Evolutionary conservation across 495 filamentous ascomycete species (phyloP), one percentile per base, ranked within the genome.

Genomic region (Cercophora scortea): DNA sequence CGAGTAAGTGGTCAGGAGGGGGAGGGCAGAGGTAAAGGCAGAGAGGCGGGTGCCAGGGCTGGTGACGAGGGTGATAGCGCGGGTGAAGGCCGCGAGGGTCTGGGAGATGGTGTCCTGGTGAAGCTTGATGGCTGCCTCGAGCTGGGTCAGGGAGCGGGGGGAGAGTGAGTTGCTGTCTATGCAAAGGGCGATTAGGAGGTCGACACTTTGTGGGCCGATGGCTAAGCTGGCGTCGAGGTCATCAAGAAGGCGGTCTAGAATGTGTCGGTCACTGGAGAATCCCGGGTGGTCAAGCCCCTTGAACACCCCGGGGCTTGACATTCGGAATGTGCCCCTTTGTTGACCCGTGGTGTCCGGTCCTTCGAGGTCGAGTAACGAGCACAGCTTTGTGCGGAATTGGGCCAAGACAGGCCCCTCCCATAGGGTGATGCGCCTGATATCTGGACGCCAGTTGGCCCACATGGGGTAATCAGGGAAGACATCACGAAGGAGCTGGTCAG

Each of bases 261-360:
- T 36, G 15, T 48, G 33, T 16, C 54, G 25, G 15, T 56, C 45
- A n/a, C 25, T 52, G 13, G 45, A 48, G 35, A 41, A 43, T 2
- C 17, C 38, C 13, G 49, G 42, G 7, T 32, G 3, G 6, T 19
- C 19, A 4, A 45, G 40, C 4, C 36, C 39, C 1, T 47, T 25
- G 35, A 58, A 58, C 2, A 42, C 50, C 6, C 47, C 49, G 1
- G 54, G 50, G 36, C 51, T 54, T 4, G 55, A 58, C 41, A 50
- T 47, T 15, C 55, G 55, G 4, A 58, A 16, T 2, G 51, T 58
- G 1, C 47, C 40, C 6, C 46, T 19, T 39, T 54, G 55, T 34
- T 58, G 55, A 13, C 50, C 50, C 10, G 55, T 58, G 9, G 47
- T 53, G 32, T 58, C 55, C 1, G 55, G 55, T 11, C 55, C 55